Base-by-base conservation (phyloP, 257 asterid genomes). In the Anisodus tanguticus region DNA sequence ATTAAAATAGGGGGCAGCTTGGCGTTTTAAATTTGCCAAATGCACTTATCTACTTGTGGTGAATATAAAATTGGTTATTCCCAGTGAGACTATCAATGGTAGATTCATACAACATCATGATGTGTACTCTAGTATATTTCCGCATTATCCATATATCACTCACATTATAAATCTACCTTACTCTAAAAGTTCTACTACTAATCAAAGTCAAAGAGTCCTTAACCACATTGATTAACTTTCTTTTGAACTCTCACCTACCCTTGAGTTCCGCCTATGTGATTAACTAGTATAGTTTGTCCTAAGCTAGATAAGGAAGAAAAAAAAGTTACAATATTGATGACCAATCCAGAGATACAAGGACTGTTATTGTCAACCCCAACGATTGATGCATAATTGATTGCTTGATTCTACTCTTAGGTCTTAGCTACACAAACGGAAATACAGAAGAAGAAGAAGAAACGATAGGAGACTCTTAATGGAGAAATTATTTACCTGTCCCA, bases 401-500 rank as follows among this genome's bases (percentile, higher is more conserved):
- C 13, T 16, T 53, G 66, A 53, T 53, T 51, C 81, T 76, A 76
- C 81, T 76, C 26, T 15, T 22, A 76, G 45, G 62, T 76, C 26
- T 15, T 22, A 76, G 45, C 12, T 31, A 77, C 64, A 16, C 63
- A 2, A 77, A 7, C 5, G 82, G 12, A 76, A 49, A 51, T 26
- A 51, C 45, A 31, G 35, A 31, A 31, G 35, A 31, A 77, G 64
- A 77, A 77, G 64, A 26, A 51, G 3, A 76, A 77, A 51, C 9
- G 16, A 26, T 51, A 26, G 49, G 26, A 64, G 58, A 78, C 35
- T 53, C 11, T 31, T n/a, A 45, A 66, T 57, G 16, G 26, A 69
- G 31, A 41, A 66, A 11, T 64, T 67, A 8, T 71, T 86, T 87
- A 87, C 93, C 90, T 31, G 84, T 83, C 64, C 57, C 77, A 17